Conservation (phyloP, 495 filamentous ascomycete genomes). For the Penicillium paxilli region DNA sequence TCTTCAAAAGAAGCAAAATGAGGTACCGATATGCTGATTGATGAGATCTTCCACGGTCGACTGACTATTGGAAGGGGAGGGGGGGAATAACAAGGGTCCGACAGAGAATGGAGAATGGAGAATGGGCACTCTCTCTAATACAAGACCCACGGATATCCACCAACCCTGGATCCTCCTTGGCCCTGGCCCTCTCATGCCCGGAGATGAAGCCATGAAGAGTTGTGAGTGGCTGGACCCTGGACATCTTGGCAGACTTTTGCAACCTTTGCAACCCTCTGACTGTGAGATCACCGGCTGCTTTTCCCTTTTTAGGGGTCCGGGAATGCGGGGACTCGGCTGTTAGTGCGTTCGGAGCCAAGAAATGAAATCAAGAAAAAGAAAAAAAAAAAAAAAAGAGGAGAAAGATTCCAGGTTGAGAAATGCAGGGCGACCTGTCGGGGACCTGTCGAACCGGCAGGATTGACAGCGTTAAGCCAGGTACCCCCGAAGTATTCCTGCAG, state of each 20-base stretch:
- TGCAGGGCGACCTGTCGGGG: slow-evolving; percentile 1
- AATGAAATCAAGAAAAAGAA: not conserved
- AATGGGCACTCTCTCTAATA: too few species aligned
- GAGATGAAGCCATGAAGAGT: not conserved
- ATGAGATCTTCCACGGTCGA: not conserved
- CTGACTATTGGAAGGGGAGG: not conserved
- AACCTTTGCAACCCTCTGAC: slow-evolving; percentile 17
- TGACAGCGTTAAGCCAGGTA: slow-evolving; percentile 6
- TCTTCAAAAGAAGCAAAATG: not conserved
- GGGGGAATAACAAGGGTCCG: slow-evolving; percentile 11
- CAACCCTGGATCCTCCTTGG: not conserved
- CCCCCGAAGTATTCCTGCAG: slow-evolving; percentile 1
- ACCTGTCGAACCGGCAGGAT: not conserved
- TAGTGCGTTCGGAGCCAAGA: slow-evolving; percentile 11
- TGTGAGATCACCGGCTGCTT: slow-evolving; percentile 16
- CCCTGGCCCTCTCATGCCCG: not conserved
- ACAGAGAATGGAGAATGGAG: not conserved
- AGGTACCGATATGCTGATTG: not conserved
- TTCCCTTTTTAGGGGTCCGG: slow-evolving; percentile 8
- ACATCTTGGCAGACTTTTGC: not conserved
- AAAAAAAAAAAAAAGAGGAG: slow-evolving; percentile 8
- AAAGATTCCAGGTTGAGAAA: slow-evolving; percentile 14
- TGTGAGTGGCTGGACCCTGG: slow-evolving; percentile 19
- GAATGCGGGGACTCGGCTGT: slow-evolving; percentile 19
- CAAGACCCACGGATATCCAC: not conserved